Percentiles rank a stretch among this genome's conserved stretches.
phyloP scores from a whole-genome alignment of 352 stramenopile species.

The Phytophthora pisi region DNA sequence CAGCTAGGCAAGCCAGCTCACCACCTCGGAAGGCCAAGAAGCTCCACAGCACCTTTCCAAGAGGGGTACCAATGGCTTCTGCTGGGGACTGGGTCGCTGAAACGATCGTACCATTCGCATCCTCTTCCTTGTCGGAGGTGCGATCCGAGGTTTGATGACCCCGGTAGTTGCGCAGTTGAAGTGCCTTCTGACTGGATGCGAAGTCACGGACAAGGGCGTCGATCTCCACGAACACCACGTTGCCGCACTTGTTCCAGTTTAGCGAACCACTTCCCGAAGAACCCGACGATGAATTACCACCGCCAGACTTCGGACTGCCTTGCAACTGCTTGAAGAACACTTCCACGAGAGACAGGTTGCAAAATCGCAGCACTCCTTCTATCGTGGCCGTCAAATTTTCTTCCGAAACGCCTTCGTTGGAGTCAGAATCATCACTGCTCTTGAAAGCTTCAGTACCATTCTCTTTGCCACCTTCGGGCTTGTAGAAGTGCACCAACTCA shows the following conservation, averaged over 20 bases:
- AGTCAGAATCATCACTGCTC: conserved; percentile 11
- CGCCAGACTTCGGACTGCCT: conserved; percentile 24
- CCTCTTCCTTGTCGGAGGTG: conserved; percentile 26
- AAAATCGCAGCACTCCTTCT: conserved; percentile 70
- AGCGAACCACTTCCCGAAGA: conserved; percentile 29
- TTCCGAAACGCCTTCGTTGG: conserved; percentile 42
- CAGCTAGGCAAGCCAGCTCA: conserved; percentile 73
- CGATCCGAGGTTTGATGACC: conserved; percentile 27
- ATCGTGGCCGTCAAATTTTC: conserved; percentile 69
- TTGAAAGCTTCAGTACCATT: conserved; percentile 9
- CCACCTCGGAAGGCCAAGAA: conserved; percentile 82
- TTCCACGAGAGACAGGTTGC: conserved; percentile 80
- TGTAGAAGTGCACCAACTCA: conserved; percentile 77
- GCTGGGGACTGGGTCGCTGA: conserved; percentile 32
- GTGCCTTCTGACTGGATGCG: conserved; percentile 58
- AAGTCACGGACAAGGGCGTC: conserved; percentile 82
- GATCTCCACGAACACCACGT: conserved; percentile 85
- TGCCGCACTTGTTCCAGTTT: conserved; percentile 84
- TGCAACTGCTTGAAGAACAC: conserved; percentile 65
- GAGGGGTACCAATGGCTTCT: conserved; percentile 58
- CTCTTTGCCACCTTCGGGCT: conserved; percentile 30
- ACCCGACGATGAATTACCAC: conserved; percentile 24
- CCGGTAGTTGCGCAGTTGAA: conserved; percentile 30
- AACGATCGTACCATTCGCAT: conserved; percentile 10
- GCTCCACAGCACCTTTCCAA: conserved; percentile 80